A percentile compares a stretch with the other conserved stretches of the same genome.
These are phyloP conservation scores for Acacia crassicarpa DNA, from an alignment of 306 rosid species.

Conservation along the genomic window DNA sequence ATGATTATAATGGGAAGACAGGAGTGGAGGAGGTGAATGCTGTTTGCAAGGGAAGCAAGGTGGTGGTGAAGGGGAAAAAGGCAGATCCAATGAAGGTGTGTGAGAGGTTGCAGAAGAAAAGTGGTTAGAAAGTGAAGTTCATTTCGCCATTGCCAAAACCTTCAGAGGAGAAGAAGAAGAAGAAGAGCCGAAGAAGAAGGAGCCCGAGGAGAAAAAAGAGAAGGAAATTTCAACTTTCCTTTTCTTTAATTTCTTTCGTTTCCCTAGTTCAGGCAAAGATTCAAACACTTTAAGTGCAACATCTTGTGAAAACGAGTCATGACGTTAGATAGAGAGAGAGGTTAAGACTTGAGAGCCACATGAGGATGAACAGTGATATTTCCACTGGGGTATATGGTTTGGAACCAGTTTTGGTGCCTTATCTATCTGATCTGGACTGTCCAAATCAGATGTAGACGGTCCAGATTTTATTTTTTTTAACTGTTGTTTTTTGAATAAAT, in stretches of 20 bases:
- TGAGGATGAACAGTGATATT: neutral
- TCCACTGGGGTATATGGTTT: neutral
- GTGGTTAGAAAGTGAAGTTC: constrained; percentile 83
- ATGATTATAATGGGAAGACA: constrained; percentile 1
- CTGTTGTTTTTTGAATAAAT: too few species aligned
- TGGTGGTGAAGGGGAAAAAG: constrained; percentile 83
- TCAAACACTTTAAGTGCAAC: neutral
- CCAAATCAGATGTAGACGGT: too few species aligned
- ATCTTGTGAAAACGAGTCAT: neutral
- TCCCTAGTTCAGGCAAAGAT: neutral
- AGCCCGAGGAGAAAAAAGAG: constrained; percentile 60
- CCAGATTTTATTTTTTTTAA: too few species aligned
- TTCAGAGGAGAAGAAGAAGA: constrained; percentile 45
- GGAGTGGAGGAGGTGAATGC: constrained; percentile 85
- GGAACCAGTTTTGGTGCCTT: too few species aligned
- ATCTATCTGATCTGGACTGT: too few species aligned
- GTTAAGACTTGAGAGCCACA: neutral
- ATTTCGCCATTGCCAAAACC: constrained; percentile 93
- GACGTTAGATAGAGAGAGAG: neutral
- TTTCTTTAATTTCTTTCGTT: neutral
- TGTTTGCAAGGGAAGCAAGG: constrained; percentile 71
- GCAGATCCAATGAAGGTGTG: constrained; percentile 87
- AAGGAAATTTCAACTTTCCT: constrained; percentile 54
- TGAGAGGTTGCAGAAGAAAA: constrained; percentile 84
- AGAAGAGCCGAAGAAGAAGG: constrained; percentile 36